A percentile compares a stretch with the other conserved stretches of the same genome.
These are phyloP conservation scores for Cubamyces sp. DNA, from an alignment of 768 basidiomycete species.

Conservation along the genomic window DNA sequence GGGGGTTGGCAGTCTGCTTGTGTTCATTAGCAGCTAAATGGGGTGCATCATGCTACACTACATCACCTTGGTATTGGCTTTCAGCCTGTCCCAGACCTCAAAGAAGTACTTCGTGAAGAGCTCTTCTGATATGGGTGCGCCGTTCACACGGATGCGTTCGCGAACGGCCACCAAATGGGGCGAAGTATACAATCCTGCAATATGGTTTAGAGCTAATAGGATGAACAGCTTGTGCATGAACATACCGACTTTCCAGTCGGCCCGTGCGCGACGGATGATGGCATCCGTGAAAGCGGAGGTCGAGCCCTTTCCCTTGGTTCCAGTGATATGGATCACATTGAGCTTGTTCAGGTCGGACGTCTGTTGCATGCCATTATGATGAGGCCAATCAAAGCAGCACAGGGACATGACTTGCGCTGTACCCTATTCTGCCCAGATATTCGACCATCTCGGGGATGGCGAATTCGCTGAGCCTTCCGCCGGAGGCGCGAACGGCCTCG, in stretches of 20 bases:
- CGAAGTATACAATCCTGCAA: constrained; percentile 91
- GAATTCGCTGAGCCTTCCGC: constrained; percentile 57
- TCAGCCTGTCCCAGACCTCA: constrained; percentile 90
- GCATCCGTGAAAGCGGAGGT: constrained; percentile 93
- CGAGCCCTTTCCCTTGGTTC: constrained; percentile 98
- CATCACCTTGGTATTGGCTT: constrained; percentile 60
- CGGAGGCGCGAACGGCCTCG: constrained; percentile 78
- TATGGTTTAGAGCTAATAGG: neutral
- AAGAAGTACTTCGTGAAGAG: constrained; percentile 92
- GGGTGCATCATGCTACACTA: neutral
- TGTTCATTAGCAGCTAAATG: neutral
- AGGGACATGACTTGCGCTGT: constrained; percentile 58
- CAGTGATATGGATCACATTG: constrained; percentile 95
- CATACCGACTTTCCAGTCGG: constrained; percentile 80
- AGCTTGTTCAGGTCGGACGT: constrained; percentile 81
- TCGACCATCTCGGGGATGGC: constrained; percentile 91
- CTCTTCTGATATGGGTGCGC: constrained; percentile 85
- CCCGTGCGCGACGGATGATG: constrained; percentile 74
- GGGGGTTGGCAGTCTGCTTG: constrained; percentile 49
- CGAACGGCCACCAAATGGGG: constrained; percentile 96
- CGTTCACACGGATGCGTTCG: constrained; percentile 94
- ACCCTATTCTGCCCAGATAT: constrained; percentile 85
- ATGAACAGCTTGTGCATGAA: neutral
- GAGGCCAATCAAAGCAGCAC: constrained; percentile 8
- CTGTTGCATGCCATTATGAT: constrained; percentile 45